These are phyloP conservation scores for Aspergillus clavatus DNA, from an alignment of 2,329 filamentous ascomycete genomes.

Conservation along the genomic window DNA sequence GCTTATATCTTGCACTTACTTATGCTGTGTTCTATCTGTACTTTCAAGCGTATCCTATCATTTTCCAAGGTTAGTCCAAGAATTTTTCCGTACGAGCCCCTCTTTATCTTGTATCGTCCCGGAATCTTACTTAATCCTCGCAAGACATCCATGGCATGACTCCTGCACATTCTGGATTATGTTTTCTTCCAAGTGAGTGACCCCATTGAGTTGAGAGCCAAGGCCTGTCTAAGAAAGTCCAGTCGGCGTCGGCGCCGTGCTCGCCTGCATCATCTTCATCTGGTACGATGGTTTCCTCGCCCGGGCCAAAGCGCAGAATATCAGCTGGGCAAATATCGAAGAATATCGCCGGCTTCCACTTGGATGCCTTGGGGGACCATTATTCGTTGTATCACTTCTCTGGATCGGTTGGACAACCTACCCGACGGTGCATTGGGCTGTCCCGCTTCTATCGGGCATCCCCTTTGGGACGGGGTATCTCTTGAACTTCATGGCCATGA, in stretches of 20 bases:
- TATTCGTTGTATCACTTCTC: slow-evolving; percentile 47
- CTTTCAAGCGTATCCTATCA: slow-evolving; percentile 66
- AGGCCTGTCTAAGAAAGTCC: no score
- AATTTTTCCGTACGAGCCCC: no score
- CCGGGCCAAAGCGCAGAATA: slow-evolving; percentile 43
- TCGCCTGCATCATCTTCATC: slow-evolving; percentile 58
- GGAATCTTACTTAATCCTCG: slow-evolving; percentile 38
- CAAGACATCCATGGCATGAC: slow-evolving; percentile 27
- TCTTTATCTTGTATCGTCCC: no score
- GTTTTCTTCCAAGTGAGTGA: slow-evolving; percentile 26
- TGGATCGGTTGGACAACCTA: slow-evolving; percentile 36
- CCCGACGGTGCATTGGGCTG: slow-evolving; percentile 16
- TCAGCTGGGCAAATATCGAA: slow-evolving; percentile 53
- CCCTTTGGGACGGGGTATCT: slow-evolving; percentile 55
- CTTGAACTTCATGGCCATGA: slow-evolving; percentile 56
- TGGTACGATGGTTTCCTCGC: slow-evolving; percentile 57
- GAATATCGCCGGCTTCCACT: slow-evolving; percentile 65
- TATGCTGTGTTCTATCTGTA: slow-evolving; percentile 66
- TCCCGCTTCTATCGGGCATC: slow-evolving; percentile 54
- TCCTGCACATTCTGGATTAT: slow-evolving; percentile 24
- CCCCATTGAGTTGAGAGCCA: no score
- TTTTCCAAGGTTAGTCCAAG: slow-evolving; percentile 57
- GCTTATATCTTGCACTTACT: slow-evolving; percentile 63
- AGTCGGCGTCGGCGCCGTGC: no score
- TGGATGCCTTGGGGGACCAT: slow-evolving; percentile 63